Base-by-base conservation (phyloP, 371 early-diverging fungal species). In the Umbelopsis sp. region DNA sequence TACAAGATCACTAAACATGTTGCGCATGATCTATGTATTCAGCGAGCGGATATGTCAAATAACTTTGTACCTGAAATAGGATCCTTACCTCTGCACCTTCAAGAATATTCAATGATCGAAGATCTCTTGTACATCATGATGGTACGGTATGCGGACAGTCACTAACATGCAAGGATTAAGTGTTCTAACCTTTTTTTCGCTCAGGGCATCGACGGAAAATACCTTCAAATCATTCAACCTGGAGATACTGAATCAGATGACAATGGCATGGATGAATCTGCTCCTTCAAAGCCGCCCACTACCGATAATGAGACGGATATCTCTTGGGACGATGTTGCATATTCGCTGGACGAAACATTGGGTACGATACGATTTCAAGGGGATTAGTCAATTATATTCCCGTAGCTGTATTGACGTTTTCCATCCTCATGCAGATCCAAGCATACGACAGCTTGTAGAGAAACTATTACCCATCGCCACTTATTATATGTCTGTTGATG, bases 41-140 rank as follows among this genome's bases (percentile, higher is more conserved):
- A 66, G 45, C 57, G 20, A 35, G n/a, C 16, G 8, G 57, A 57
- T 48, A 65, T 48, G 48, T 22, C 32, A 48, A 50, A 65, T 35
- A 65, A 50, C 14, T 22, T 37, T 11, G 45, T 48, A 2, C 37
- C 51, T 29, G 66, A 69, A 0, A 69, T 79, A 41, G 78, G 78
- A 12, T 45, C 70, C 11, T 76, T 73, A 63, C 77, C 79, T 3
- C 72, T 69, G 2, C 77, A 74, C 50, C 77, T 88, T 62, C 97
- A 97, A 73, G 96, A 97, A 79, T 85, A 86, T 72, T 85, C 89
- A 0, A 81, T 95, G 20, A 91, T 97, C 24, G 95, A 97, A 68
- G 97, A 97, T 70, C 71, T 96, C 0, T 78, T 96, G 48, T 95
- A 88, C 71, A 87, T 94, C n/a, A 76, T 96, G 73, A 86, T 94